These are phyloP conservation scores for Talaromyces sp. DNA, from an alignment of 2,329 filamentous ascomycete genomes.

Conservation along the genomic window DNA sequence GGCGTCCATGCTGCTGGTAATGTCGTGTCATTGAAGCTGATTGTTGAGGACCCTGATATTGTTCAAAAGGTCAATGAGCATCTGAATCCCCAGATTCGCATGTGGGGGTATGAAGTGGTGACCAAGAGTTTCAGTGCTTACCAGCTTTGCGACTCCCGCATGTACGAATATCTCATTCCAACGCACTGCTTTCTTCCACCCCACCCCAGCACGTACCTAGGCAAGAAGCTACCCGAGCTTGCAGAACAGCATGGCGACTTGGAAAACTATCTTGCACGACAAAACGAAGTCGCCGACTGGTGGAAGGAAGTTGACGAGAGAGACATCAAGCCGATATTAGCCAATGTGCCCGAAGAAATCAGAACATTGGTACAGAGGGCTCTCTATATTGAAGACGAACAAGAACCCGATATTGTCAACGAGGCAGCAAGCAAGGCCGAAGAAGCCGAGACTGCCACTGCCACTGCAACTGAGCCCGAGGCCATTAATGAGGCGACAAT, in stretches of 20 bases:
- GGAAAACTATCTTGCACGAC: constrained; percentile 61
- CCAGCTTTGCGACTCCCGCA: constrained; percentile 86
- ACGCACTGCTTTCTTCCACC: constrained; percentile 89
- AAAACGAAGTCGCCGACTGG: constrained; percentile 73
- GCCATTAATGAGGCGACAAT: constrained; percentile 15
- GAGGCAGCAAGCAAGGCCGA: constrained; percentile 14
- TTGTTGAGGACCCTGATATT: constrained; percentile 84
- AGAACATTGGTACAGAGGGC: constrained; percentile 37
- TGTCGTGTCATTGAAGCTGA: constrained; percentile 90
- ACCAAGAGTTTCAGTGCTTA: constrained; percentile 93
- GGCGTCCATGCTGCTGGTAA: constrained; percentile 95
- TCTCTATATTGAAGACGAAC: constrained; percentile 33
- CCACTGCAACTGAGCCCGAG: not conserved
- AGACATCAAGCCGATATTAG: constrained; percentile 65
- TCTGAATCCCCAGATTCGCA: constrained; percentile 80
- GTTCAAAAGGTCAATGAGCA: constrained; percentile 86
- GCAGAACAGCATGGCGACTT: constrained; percentile 69
- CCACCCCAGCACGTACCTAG: constrained; percentile 80
- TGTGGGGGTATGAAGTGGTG: constrained; percentile 90
- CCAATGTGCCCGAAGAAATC: constrained; percentile 36
- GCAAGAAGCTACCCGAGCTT: constrained; percentile 72
- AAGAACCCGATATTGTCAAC: constrained; percentile 11
- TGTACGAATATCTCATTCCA: constrained; percentile 96
- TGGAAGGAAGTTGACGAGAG: constrained; percentile 80
- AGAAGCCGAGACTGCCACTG: not conserved